Conservation (phyloP, 768 basidiomycete species). For the Coprinopsis marcescibilis region DNA sequence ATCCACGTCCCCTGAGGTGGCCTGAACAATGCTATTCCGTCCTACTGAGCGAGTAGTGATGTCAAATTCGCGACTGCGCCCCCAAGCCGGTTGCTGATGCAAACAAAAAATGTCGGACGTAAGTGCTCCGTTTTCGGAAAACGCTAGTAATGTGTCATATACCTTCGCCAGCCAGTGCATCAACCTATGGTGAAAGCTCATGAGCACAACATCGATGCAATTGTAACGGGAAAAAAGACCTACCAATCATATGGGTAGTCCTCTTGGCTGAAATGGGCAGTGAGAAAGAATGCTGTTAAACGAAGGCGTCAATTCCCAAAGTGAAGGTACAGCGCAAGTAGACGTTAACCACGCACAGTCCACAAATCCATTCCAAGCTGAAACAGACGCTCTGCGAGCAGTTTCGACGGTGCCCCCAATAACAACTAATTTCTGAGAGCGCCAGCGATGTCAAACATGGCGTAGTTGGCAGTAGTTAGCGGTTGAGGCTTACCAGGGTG, state of each 20-base stretch:
- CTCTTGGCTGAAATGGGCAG: slow-evolving; percentile 83
- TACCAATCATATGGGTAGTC: slow-evolving; percentile 87
- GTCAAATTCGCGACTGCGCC: slow-evolving; percentile 82
- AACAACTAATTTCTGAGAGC: slow-evolving; percentile 73
- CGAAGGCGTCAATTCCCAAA: background rate
- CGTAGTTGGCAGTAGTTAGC: background rate
- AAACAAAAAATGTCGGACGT: slow-evolving; percentile 5
- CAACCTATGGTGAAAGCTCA: slow-evolving; percentile 45
- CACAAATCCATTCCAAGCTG: slow-evolving; percentile 86
- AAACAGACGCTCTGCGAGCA: slow-evolving; percentile 71
- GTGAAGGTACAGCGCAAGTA: background rate
- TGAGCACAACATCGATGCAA: slow-evolving; percentile 10
- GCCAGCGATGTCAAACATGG: background rate
- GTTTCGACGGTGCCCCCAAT: slow-evolving; percentile 88
- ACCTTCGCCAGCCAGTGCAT: slow-evolving; percentile 90
- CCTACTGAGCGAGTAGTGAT: slow-evolving; percentile 75
- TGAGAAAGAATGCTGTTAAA: slow-evolving; percentile 75
- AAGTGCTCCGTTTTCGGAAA: slow-evolving; percentile 6
- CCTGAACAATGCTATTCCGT: slow-evolving; percentile 57
- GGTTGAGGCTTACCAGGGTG: slow-evolving; percentile 50
- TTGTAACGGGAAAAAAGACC: slow-evolving; percentile 14
- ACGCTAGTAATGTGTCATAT: slow-evolving; percentile 9
- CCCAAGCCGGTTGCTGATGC: slow-evolving; percentile 89
- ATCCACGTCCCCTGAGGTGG: slow-evolving; percentile 71
- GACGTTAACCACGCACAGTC: slow-evolving; percentile 55